Conservation (phyloP, 192 early-diverging fungal genomes). For the Coemansia sp. region DNA sequence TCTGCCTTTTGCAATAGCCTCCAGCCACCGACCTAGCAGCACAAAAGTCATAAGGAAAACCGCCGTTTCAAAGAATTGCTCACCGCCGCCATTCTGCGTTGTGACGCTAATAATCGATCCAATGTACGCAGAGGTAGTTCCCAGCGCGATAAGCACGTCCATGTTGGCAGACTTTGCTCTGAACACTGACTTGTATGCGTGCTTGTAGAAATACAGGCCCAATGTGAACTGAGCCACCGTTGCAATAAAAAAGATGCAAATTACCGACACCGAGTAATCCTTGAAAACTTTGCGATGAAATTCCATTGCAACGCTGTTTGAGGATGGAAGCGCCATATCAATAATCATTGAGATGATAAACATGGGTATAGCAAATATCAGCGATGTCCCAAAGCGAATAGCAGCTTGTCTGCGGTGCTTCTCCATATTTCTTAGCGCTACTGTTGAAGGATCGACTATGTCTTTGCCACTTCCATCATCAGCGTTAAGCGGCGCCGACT, state of each 20-base stretch:
- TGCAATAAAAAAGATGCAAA: constrained; percentile 71
- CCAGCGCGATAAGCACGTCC: constrained; percentile 90
- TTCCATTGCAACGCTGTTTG: constrained; percentile 30
- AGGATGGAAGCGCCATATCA: constrained; percentile 44
- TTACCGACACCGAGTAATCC: constrained; percentile 36
- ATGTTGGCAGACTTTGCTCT: constrained; percentile 86
- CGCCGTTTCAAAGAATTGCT: constrained; percentile 94
- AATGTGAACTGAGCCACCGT: constrained; percentile 89
- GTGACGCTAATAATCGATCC: constrained; percentile 73
- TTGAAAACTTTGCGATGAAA: constrained; percentile 50
- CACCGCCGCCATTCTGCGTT: constrained; percentile 54
- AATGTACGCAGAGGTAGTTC: constrained; percentile 81
- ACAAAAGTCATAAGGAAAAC: constrained; percentile 92
- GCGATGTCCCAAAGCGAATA: constrained; percentile 60
- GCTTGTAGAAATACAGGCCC: constrained; percentile 75
- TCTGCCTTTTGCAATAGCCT: constrained; percentile 92
- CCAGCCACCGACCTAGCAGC: constrained; percentile 86
- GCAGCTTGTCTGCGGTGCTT: constrained; percentile 78
- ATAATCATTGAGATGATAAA: constrained; percentile 64
- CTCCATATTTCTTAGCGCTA: constrained; percentile 70
- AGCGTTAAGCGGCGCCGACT: constrained; percentile 52
- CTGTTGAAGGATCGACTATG: constrained; percentile 61
- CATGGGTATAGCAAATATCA: constrained; percentile 80
- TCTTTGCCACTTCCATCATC: constrained; percentile 40
- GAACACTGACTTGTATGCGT: constrained; percentile 76